phyloP scores from a whole-genome alignment of 306 rosid species.

The Vicia villosa region DNA sequence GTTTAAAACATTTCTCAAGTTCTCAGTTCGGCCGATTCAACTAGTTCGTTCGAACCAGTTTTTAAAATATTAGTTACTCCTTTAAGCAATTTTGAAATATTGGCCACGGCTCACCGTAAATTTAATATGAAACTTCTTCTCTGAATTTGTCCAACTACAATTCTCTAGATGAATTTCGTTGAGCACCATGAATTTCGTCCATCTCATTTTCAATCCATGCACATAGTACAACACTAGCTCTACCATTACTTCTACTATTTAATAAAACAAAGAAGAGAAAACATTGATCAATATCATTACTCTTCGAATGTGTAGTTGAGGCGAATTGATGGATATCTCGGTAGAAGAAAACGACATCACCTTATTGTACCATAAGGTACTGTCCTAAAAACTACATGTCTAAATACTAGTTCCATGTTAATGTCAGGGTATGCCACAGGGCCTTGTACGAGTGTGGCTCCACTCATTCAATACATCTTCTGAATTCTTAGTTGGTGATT shows the following conservation, averaged over 20 bases:
- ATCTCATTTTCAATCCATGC: not conserved
- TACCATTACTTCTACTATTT: not conserved
- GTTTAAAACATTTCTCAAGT: too few relatives aligned
- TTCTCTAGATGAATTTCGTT: too few relatives aligned
- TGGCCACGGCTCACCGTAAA: too few relatives aligned
- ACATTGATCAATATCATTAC: not conserved
- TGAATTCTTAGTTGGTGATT: slow-evolving; percentile 35
- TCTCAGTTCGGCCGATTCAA: too few relatives aligned
- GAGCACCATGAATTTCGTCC: too few relatives aligned
- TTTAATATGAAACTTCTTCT: too few relatives aligned
- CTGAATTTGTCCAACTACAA: too few relatives aligned
- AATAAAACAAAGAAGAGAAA: not conserved
- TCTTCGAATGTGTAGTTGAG: slow-evolving; percentile 11
- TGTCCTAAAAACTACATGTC: slow-evolving; percentile 33
- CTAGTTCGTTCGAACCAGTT: too few relatives aligned
- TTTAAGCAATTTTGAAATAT: too few relatives aligned
- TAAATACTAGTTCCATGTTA: slow-evolving; percentile 35
- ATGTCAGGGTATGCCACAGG: slow-evolving; percentile 39
- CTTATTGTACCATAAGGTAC: slow-evolving; percentile 38
- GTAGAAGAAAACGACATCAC: slow-evolving; percentile 20
- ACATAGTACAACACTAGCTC: not conserved
- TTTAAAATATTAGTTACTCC: too few relatives aligned
- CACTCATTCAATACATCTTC: slow-evolving; percentile 26
- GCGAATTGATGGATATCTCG: slow-evolving; percentile 24
- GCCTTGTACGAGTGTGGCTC: slow-evolving; percentile 27